phyloP scores from a whole-genome alignment of 2,329 filamentous ascomycete genomes.

The Sordariomycetes sp. region DNA sequence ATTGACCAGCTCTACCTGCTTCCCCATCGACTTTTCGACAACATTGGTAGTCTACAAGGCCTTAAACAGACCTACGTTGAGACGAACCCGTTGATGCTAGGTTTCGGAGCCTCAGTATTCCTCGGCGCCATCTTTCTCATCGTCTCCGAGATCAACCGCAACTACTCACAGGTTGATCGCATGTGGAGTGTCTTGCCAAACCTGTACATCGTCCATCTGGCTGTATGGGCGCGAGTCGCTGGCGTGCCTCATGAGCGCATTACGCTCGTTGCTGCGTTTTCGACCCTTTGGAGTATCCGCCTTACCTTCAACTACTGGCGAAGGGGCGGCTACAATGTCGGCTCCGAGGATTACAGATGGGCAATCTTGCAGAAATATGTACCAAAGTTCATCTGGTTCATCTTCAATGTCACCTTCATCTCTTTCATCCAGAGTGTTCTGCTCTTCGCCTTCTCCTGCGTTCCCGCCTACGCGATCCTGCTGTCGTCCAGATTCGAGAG shows the following conservation, averaged over 20 bases:
- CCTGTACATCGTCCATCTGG: slow-evolving; percentile 77
- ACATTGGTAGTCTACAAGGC: slow-evolving; percentile 48
- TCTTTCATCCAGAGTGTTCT: slow-evolving; percentile 74
- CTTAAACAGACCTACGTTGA: slow-evolving; percentile 66
- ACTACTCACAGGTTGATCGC: slow-evolving; percentile 95
- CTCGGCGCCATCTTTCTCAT: slow-evolving; percentile 66
- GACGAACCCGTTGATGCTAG: slow-evolving; percentile 79
- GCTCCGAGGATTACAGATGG: slow-evolving; percentile 95
- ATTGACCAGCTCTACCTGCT: slow-evolving; percentile 61
- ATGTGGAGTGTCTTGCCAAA: slow-evolving; percentile 86
- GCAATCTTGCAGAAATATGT: slow-evolving; percentile 60
- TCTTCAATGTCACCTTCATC: slow-evolving; percentile 89
- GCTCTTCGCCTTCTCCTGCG: slow-evolving; percentile 64
- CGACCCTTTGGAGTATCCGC: slow-evolving; percentile 67
- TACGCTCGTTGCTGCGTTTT: slow-evolving; percentile 63
- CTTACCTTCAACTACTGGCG: slow-evolving; percentile 97
- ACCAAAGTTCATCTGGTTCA: slow-evolving; percentile 58
- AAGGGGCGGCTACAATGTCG: slow-evolving; percentile 80
- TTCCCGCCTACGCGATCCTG: slow-evolving; percentile 75
- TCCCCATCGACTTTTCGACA: slow-evolving; percentile 53
- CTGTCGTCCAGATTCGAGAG: slow-evolving; percentile 58
- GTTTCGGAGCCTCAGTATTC: slow-evolving; percentile 61
- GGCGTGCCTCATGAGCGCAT: slow-evolving; percentile 62
- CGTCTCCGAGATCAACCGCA: slow-evolving; percentile 75
- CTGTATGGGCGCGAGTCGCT: slow-evolving; percentile 69